phyloP scores from a whole-genome alignment of 495 filamentous ascomycete genomes.

The Talaromyces proteolyticus region DNA sequence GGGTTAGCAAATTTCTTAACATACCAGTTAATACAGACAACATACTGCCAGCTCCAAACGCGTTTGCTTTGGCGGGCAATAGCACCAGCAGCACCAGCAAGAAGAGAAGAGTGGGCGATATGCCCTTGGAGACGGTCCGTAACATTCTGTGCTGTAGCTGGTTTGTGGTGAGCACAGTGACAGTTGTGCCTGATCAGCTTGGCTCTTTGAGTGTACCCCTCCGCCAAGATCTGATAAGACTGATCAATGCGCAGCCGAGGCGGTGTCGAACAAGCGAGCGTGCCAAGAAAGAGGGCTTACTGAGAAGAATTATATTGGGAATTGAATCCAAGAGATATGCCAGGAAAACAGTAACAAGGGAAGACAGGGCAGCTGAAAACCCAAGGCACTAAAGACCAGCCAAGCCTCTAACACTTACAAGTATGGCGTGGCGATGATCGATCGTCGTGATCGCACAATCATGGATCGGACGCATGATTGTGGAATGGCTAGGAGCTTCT shows the following conservation, averaged over 20 bases:
- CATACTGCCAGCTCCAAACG: constrained; percentile 85
- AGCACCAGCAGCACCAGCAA: constrained; percentile 56
- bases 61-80: constrained; percentile 44
- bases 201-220: background rate
- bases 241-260: background rate
- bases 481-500: no score
- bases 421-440: no score
- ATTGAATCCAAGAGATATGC: no score
- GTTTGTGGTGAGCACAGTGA: background rate
- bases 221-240: background rate
- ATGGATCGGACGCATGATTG: no score
- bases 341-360: no score
- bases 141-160: constrained; percentile 28
- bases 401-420: no score
- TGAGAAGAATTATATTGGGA: no score
- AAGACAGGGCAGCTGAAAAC: no score
- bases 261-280: no score
- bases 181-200: background rate
- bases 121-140: constrained; percentile 20
- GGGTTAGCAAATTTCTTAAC: constrained; percentile 4
- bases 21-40: background rate
- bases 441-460: no score
- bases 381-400: no score
- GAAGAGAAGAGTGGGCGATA: constrained; percentile 29
- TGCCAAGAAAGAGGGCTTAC: no score